These are phyloP conservation scores for Oryza longistaminata DNA, from an alignment of 176 grass and related monocot species.

Conservation along the genomic window DNA sequence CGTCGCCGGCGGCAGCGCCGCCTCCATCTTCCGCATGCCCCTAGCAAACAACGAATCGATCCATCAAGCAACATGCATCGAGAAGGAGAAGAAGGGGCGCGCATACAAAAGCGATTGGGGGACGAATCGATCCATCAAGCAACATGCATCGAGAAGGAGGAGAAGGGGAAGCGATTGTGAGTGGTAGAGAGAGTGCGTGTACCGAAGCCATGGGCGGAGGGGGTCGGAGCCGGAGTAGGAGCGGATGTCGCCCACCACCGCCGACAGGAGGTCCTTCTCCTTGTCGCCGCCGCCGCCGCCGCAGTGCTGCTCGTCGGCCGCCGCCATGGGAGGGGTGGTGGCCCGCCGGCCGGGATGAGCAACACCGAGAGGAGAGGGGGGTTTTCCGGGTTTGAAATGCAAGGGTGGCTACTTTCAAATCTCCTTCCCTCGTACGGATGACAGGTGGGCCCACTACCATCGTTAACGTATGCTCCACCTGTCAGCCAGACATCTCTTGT, in stretches of 20 bases:
- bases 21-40: constrained; percentile 64
- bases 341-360: neutral
- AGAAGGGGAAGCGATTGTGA: neutral
- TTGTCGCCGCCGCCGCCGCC: neutral
- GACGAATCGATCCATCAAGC: neutral
- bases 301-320: neutral
- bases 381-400: neutral
- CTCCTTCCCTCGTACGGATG: neutral
- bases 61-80: neutral
- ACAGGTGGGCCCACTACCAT: neutral
- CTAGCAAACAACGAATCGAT: constrained; percentile 16
- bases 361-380: neutral
- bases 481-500: neutral
- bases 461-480: neutral
- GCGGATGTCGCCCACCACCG: constrained; percentile 64
- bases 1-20: constrained; percentile 45
- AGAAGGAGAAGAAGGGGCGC: neutral
- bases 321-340: constrained; percentile 52
- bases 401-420: neutral
- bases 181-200: neutral
- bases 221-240: constrained; percentile 71
- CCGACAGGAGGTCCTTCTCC: constrained; percentile 61
- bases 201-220: constrained; percentile 79
- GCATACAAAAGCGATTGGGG: neutral
- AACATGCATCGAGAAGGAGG: too few species aligned